A percentile compares a stretch with the other conserved stretches of the same genome.
Evolutionary conservation across 2,329 filamentous ascomycete genomes (phyloP).

Genomic region (Pleomassaria siparia): DNA sequence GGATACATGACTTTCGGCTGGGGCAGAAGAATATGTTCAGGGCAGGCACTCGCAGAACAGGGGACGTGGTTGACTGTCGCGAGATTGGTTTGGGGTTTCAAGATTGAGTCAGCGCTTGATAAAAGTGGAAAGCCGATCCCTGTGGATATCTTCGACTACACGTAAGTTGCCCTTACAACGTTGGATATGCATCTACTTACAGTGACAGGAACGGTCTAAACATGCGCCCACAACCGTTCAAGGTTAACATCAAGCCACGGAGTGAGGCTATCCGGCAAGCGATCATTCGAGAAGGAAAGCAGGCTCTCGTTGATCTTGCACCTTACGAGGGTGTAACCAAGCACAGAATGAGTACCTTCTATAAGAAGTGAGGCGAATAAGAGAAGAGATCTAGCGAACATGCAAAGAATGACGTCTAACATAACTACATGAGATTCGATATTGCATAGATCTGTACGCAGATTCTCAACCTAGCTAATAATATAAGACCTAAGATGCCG

Average conservation of each 20-base stretch:
- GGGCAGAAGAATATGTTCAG: constrained; percentile 60
- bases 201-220: constrained; percentile 56
- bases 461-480: no score
- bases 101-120: constrained; percentile 48
- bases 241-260: constrained; percentile 56
- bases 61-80: constrained; percentile 62
- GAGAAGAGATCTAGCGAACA: neutral
- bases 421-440: no score
- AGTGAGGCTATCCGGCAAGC: constrained; percentile 52
- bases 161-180: constrained; percentile 39
- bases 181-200: constrained; percentile 8
- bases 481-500: no score
- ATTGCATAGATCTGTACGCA: no score
- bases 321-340: constrained; percentile 59
- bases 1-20: constrained; percentile 60
- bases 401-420: no score
- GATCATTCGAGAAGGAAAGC: constrained; percentile 55
- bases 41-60: constrained; percentile 61
- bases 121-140: constrained; percentile 49
- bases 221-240: constrained; percentile 59
- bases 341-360: constrained; percentile 53
- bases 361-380: constrained; percentile 12
- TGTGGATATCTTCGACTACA: constrained; percentile 60
- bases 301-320: constrained; percentile 55
- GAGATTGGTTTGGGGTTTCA: constrained; percentile 60